Evolutionary conservation across 192 early-diverging fungal genomes (phyloP), one percentile per base, ranked within the genome.

Genomic region (Umbelopsis ramanniana): DNA sequence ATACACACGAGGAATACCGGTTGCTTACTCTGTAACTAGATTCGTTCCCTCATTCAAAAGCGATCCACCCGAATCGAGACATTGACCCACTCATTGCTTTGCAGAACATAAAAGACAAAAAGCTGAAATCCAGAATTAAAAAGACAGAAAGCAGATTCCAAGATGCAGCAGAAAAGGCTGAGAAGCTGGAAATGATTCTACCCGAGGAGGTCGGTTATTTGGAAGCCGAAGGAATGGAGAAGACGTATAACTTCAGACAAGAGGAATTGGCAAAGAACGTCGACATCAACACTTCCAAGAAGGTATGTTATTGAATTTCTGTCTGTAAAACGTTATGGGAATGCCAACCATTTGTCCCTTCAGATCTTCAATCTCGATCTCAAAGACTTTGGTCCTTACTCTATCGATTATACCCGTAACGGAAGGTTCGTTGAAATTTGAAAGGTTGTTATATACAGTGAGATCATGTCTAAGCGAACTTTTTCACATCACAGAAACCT

Each of bases 341-440:
- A 46, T 53, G 11, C 78, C 73, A 75, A 74, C 52, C 45, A 48
- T 14, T 38, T 74, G 37, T 60, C 52, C 67, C 47, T 71, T 46
- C 70, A 89, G 85, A 91, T 92, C 71, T 96, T 95, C 71, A 83
- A 93, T 77, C 83, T 97, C 50, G 82, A 92, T 37, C 83, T 97
- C 40, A 60, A 72, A 8, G 90, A 93, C 6, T 93, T 95, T 79
- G 96, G 96, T 14, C 94, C 96, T 12, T 98, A 97, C 76, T 46
- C 86, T n/a, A 22, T 97, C 46, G 89, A 96, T 74, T 97, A 97
- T 82, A 95, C 97, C 37, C 87, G 90, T 12, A 96, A 96, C 77
- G 96, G 96, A 57, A 78, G 84, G 33, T 72, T 11, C 22, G 19
- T 29, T 37, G 37, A 19, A 40, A 54, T 4, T 52, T 22, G 21